Evolutionary conservation across 75 land plant species (phyloP), one percentile per base, ranked within the genome.

Genomic region (Pinus albicaulis): DNA sequence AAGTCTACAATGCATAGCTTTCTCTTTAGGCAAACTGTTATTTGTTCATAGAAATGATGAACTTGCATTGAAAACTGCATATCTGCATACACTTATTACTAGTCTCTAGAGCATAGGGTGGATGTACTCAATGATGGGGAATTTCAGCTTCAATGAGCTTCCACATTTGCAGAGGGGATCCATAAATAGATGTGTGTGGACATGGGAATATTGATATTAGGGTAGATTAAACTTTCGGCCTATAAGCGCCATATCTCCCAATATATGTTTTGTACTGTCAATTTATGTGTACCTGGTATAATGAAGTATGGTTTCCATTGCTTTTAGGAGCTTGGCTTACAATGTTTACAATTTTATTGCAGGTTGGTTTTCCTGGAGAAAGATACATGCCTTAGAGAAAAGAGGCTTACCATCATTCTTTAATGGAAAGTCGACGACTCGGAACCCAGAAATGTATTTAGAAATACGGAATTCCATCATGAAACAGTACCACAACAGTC

Each of bases 291-390:
- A 38, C 2, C 23, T n/a, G 48, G 71, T 10, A 36, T n/a, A 36
- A 68, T n/a, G 34, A 34, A 41, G 11, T 68, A 36, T 41, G 48
- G 11, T 68, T 68, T 64, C n/a, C n/a, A 44, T 68, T 16, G 52
- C 41, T 68, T 38, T 7, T 3, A n/a, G 71, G 48, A 68, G 23
- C 22, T 68, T 68, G 41, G 23, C 48, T 68, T 68, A 20, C n/a
- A 38, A 13, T 41, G 38, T 20, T 66, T 31, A 68, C 23, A 15
- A 12, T 57, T 28, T 52, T 71, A 56, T 77, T 69, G 63, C 73
- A 92, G 98, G 92, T 66, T 97, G 99, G 99, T 97, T 92, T 80
- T 90, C 95, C 16, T 97, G 99, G 99, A 88, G 80, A 34, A 77
- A 82, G 71, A 77, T 90, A 72, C 99, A 97, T 70, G 76, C 80